Percentiles rank a stretch among this genome's conserved stretches.
These are phyloP conservation scores for Martensiomyces pterosporus DNA, from an alignment of 192 early-diverging fungal species.

Conservation along the genomic window DNA sequence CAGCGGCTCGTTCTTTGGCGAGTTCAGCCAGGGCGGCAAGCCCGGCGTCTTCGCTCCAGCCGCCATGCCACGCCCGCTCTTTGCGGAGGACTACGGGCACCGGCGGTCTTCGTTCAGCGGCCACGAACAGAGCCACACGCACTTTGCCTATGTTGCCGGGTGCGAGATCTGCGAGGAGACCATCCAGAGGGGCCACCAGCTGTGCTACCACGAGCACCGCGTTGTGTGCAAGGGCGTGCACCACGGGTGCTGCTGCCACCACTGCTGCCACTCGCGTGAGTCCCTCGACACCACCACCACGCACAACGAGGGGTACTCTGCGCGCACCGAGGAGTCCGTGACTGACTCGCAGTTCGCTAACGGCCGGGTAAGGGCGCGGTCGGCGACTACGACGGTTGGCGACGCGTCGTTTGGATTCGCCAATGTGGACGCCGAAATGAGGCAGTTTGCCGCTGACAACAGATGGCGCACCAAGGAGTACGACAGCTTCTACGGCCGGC, in stretches of 20 bases:
- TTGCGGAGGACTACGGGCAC: slow-evolving; percentile 11
- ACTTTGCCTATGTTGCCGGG: slow-evolving; percentile 40
- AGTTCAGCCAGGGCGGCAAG: slow-evolving; percentile 27
- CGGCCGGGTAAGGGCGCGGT: slow-evolving; percentile 34
- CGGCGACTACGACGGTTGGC: slow-evolving; percentile 34
- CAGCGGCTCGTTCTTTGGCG: slow-evolving; percentile 19
- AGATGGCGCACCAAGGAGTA: slow-evolving; percentile 14
- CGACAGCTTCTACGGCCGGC: slow-evolving; percentile 26
- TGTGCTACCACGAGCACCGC: slow-evolving; percentile 42
- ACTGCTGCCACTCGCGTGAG: slow-evolving; percentile 15
- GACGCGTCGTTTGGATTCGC: slow-evolving; percentile 44
- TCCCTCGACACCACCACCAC: background rate
- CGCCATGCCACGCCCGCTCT: slow-evolving; percentile 39
- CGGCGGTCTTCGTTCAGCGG: slow-evolving; percentile 16
- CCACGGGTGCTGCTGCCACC: slow-evolving; percentile 27
- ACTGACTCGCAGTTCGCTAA: slow-evolving; percentile 36
- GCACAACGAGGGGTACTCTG: slow-evolving; percentile 4
- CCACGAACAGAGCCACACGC: background rate
- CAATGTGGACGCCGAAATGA: slow-evolving; percentile 44
- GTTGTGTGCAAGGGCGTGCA: slow-evolving; percentile 19
- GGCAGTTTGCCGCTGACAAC: slow-evolving; percentile 39
- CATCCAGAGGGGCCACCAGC: slow-evolving; percentile 21
- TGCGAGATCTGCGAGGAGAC: slow-evolving; percentile 45
- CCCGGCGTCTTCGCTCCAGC: slow-evolving; percentile 35
- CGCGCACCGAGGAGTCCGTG: slow-evolving; percentile 31